Evolutionary conservation across 306 rosid species (phyloP).

Genomic region (barrel medic (Medicago truncatula)): DNA sequence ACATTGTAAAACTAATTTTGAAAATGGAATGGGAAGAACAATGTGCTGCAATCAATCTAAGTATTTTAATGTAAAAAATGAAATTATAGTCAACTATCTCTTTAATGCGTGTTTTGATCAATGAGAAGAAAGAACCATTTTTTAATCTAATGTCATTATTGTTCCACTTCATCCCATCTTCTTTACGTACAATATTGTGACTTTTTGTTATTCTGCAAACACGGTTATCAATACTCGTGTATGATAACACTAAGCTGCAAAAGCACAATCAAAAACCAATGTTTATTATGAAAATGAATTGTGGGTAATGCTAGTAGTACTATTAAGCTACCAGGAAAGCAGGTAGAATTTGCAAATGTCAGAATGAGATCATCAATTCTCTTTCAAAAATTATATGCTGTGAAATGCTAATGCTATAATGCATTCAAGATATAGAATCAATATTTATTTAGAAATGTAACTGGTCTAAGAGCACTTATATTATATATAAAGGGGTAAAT

Average conservation of each 20-base stretch:
- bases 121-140: neutral
- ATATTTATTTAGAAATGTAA: neutral
- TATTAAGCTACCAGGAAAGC: neutral
- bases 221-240: no score
- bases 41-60: slow-evolving; percentile 16
- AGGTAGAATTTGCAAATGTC: neutral
- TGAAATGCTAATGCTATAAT: neutral
- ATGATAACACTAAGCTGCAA: no score
- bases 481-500: slow-evolving; percentile 14
- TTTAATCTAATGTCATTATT: neutral
- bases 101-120: slow-evolving; percentile 12
- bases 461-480: neutral
- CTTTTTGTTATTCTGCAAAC: neutral
- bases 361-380: neutral
- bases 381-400: neutral
- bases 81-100: slow-evolving; percentile 6
- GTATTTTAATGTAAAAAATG: neutral
- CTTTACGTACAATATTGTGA: neutral
- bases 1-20: slow-evolving; percentile 10
- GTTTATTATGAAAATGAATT: no score
- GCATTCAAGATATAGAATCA: neutral
- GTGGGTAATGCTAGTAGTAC: neutral
- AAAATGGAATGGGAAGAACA: slow-evolving; percentile 16
- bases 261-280: no score
- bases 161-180: neutral